These are phyloP conservation scores for Pseudocercospora crystallina DNA, from an alignment of 2,329 filamentous ascomycete genomes.

Conservation along the genomic window DNA sequence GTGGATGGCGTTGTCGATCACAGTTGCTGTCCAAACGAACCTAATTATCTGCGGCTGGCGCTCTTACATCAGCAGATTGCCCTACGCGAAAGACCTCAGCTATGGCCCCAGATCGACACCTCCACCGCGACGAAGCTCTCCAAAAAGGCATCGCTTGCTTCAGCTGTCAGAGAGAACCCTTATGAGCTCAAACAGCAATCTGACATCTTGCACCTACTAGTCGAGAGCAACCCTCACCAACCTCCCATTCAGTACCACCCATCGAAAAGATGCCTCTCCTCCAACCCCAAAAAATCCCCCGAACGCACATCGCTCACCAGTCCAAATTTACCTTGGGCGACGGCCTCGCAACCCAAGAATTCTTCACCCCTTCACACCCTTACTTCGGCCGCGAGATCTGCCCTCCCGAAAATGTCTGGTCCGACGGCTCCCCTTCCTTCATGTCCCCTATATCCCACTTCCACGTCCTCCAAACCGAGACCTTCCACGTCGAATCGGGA, in stretches of 20 bases:
- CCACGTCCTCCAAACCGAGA: slow-evolving; percentile 22
- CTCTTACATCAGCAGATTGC: too few relatives aligned
- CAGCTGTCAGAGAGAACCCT: too few relatives aligned
- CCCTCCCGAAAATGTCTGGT: slow-evolving; percentile 15
- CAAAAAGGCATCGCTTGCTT: too few relatives aligned
- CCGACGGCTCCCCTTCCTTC: slow-evolving; percentile 14
- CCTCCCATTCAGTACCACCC: neutral
- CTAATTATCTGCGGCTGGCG: too few relatives aligned
- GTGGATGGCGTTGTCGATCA: too few relatives aligned
- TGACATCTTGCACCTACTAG: too few relatives aligned
- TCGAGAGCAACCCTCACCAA: neutral
- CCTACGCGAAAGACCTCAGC: too few relatives aligned
- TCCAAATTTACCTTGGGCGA: slow-evolving; percentile 5
- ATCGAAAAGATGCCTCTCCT: slow-evolving; percentile 7
- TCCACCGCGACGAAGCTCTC: too few relatives aligned
- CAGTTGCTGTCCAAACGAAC: too few relatives aligned
- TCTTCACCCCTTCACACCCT: slow-evolving; percentile 6
- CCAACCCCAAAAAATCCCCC: neutral
- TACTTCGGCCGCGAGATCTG: slow-evolving; percentile 17
- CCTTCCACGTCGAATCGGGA: slow-evolving; percentile 18
- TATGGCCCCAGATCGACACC: too few relatives aligned
- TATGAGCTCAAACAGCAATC: too few relatives aligned
- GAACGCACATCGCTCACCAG: neutral
- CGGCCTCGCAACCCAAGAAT: slow-evolving; percentile 4
- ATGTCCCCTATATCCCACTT: slow-evolving; percentile 18